Base-by-base conservation (phyloP, 2,329 filamentous ascomycete species). In the Zymoseptoria tritici region DNA sequence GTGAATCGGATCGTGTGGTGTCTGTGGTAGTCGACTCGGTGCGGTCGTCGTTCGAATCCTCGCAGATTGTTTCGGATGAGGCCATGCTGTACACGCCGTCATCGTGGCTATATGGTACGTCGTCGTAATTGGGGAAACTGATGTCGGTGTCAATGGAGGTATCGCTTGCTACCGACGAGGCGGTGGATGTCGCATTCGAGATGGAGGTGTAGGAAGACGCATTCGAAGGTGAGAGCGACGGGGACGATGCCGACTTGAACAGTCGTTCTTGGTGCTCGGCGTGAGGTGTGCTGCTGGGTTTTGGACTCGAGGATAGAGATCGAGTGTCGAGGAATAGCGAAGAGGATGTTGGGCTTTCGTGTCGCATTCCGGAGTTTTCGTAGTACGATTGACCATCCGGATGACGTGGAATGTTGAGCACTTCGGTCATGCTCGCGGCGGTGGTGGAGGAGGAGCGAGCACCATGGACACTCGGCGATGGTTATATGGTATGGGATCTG, bases 131-230 rank as follows among this genome's bases (percentile, higher is more conserved):
- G 8, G 79, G 78, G 64, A 81, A 79, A 4, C 72, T 66, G 57
- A 80, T 73, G 50, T 73, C 72, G 22, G 72, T 76, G 51, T 84
- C 80, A 46, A 81, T 77, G 46, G 78, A 72, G 61, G 81, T 76
- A 52, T 80, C 81, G 60, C 83, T 81, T 57, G 83, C 80, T 57
- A 88, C 74, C 11, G 85, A 88, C 65, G 82, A 87, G 22, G 60
- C 62, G 80, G 78, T 70, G 80, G 83, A 59, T 11, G 58, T 55
- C 49, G 56, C 55, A 1, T 85, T 86, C 4, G 81, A 79, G 58
- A 69, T 80, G 55, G 57, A 56, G 3, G 71, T 70, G 26, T 74
- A 75, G 42, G 72, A 66, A 52, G 67, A 64, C 55, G 64, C 63
- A 21, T 66, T 67, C n/a, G 72, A 73, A 20, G 66, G 54, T 58